Conservation (phyloP, 176 grass and related monocot species). For the Paspalum vaginatum region DNA sequence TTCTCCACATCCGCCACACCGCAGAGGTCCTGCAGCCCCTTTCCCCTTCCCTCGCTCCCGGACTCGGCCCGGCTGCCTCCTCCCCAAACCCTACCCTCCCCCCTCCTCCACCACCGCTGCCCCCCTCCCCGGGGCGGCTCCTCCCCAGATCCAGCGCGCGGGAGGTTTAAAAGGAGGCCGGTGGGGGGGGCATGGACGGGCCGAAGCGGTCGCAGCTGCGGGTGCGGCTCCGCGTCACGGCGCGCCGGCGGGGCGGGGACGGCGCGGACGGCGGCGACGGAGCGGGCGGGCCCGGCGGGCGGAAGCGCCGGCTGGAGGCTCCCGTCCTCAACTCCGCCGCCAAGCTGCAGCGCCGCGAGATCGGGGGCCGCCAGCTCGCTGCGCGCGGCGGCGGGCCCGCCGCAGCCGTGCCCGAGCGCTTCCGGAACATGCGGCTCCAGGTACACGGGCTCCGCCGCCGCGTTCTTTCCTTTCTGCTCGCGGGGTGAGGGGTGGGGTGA, state of each 20-base stretch:
- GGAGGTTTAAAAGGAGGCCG: not conserved
- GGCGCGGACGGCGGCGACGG: conserved; percentile 16
- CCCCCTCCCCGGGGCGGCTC: not conserved
- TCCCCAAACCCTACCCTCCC: conserved; percentile 14
- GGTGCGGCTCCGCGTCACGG: conserved; percentile 74
- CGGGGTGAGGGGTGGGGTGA: not conserved
- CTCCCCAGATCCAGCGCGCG: conserved; percentile 2
- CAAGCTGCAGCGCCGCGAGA: conserved; percentile 92
- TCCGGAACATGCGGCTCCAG: conserved; percentile 93
- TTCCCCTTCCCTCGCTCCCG: too few relatives aligned
- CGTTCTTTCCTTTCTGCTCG: not conserved
- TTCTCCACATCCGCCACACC: too few relatives aligned
- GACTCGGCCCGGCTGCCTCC: not conserved
- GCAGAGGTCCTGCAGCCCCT: too few relatives aligned
- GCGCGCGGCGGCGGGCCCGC: conserved; percentile 54
- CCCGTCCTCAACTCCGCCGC: conserved; percentile 67
- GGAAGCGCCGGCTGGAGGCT: conserved; percentile 49
- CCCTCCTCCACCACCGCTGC: not conserved
- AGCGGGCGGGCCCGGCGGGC: not conserved
- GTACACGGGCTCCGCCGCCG: not conserved
- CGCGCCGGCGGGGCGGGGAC: conserved; percentile 46
- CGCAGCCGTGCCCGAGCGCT: conserved; percentile 73
- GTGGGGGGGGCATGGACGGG: conserved; percentile 40
- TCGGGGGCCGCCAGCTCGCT: conserved; percentile 69
- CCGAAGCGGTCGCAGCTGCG: conserved; percentile 67